A percentile compares a stretch with the other conserved stretches of the same genome.
phyloP scores from a whole-genome alignment of 1,284 basidiomycete genomes.

The Cryptococcus amylolentus region DNA sequence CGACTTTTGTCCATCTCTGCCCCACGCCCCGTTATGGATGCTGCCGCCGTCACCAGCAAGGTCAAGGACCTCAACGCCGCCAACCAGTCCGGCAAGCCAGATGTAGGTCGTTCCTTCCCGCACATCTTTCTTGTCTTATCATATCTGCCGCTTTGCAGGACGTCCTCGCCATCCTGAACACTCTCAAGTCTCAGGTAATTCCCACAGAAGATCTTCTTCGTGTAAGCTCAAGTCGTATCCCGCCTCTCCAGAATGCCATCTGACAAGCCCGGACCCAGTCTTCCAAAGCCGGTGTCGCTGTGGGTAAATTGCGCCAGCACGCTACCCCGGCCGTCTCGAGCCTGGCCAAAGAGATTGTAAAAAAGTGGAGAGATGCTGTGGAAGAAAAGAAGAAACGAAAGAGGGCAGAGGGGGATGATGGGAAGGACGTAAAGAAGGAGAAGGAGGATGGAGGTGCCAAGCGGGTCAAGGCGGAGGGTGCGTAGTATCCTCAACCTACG shows the following conservation, averaged over 20 bases:
- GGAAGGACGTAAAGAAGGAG: constrained; percentile 17
- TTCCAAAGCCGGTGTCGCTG: constrained; percentile 85
- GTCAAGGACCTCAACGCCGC: constrained; percentile 55
- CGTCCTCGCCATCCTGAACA: constrained; percentile 63
- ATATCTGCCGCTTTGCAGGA: constrained; percentile 56
- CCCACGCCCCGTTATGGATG: constrained; percentile 26
- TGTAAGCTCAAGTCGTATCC: constrained; percentile 57
- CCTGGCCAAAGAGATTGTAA: constrained; percentile 88
- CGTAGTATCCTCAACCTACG: neutral
- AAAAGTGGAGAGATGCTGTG: constrained; percentile 82
- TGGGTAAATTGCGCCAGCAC: constrained; percentile 82
- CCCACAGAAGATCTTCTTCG: constrained; percentile 84
- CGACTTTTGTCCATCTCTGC: neutral
- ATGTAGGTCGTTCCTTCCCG: constrained; percentile 54
- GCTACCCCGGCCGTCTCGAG: constrained; percentile 69
- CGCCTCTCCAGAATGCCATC: constrained; percentile 1
- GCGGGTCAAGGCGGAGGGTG: constrained; percentile 37
- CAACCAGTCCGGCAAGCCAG: constrained; percentile 68
- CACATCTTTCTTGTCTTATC: too few relatives aligned
- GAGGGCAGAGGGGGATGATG: constrained; percentile 42
- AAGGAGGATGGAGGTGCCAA: constrained; percentile 30
- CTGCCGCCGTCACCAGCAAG: constrained; percentile 23
- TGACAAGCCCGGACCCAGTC: constrained; percentile 11
- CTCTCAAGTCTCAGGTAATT: constrained; percentile 71
- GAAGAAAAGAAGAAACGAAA: constrained; percentile 63